These are phyloP conservation scores for Zangia roseola DNA, from an alignment of 768 basidiomycete species.

Conservation along the genomic window DNA sequence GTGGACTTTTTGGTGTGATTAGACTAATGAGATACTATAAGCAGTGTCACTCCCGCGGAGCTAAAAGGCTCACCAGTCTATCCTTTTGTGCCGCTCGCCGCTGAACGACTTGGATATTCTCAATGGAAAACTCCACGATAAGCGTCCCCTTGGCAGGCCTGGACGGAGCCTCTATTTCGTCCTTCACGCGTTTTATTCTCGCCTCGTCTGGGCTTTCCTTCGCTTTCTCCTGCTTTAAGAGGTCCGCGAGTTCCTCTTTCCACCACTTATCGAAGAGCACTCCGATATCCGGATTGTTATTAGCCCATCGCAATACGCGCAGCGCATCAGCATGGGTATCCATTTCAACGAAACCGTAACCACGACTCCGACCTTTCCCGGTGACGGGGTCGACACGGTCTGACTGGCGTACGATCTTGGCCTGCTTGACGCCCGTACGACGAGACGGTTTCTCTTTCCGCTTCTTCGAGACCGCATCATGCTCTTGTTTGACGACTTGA, in stretches of 20 bases:
- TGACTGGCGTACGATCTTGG: constrained; percentile 86
- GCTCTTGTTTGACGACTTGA: constrained; percentile 26
- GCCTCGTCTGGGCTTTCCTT: constrained; percentile 47
- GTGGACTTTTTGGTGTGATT: constrained; percentile 6
- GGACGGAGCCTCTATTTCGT: constrained; percentile 42
- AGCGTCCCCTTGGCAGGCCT: constrained; percentile 50
- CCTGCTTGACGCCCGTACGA: constrained; percentile 68
- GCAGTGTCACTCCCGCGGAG: not conserved
- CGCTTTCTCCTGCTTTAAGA: constrained; percentile 53
- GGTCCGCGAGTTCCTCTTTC: constrained; percentile 69
- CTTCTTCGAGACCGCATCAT: constrained; percentile 24
- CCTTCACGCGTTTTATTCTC: constrained; percentile 58
- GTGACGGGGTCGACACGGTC: constrained; percentile 90
- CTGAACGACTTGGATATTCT: constrained; percentile 89
- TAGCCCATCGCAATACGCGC: constrained; percentile 89
- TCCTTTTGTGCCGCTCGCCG: constrained; percentile 58
- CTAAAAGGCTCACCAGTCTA: constrained; percentile 21
- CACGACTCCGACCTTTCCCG: constrained; percentile 84
- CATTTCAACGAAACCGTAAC: constrained; percentile 96
- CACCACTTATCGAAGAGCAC: constrained; percentile 78
- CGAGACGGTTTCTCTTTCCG: constrained; percentile 27
- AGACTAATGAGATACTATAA: constrained; percentile 6
- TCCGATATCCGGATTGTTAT: constrained; percentile 75
- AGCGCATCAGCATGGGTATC: constrained; percentile 85
- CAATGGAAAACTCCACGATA: constrained; percentile 95